Conservation (phyloP, 768 basidiomycete genomes). For the Wakefieldia striispora region DNA sequence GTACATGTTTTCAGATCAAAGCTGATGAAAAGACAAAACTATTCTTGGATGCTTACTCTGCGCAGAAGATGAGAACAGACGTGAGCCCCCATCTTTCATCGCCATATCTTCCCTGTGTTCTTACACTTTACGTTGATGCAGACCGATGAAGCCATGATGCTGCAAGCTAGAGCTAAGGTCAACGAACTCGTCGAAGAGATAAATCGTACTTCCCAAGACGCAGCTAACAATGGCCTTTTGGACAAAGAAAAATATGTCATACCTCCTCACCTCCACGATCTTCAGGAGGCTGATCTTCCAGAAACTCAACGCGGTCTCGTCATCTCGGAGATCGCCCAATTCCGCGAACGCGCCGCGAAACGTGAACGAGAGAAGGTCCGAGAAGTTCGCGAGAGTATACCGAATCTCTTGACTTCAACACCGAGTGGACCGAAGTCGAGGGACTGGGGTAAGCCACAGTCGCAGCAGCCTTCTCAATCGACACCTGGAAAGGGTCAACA, state of each 20-base stretch:
- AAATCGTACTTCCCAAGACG: conserved; percentile 68
- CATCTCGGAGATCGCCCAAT: conserved; percentile 94
- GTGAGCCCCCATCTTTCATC: conserved; percentile 44
- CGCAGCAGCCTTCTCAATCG: conserved; percentile 36
- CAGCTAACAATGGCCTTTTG: conserved; percentile 67
- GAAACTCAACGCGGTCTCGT: conserved; percentile 91
- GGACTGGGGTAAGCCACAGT: conserved; percentile 68
- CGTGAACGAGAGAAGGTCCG: conserved; percentile 85
- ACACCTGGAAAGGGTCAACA: conserved; percentile 41
- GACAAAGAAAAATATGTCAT: conserved; percentile 89
- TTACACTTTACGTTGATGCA: conserved; percentile 28
- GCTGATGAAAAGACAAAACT: conserved; percentile 93
- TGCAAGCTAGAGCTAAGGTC: conserved; percentile 63
- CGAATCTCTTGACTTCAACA: conserved; percentile 37
- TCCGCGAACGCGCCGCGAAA: conserved; percentile 91
- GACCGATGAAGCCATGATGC: conserved; percentile 67
- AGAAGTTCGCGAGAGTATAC: conserved; percentile 64
- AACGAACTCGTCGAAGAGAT: conserved; percentile 69
- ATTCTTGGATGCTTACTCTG: conserved; percentile 82
- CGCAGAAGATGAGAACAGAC: conserved; percentile 76
- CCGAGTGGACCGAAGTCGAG: conserved; percentile 76
- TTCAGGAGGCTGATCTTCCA: conserved; percentile 94
- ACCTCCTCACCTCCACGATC: conserved; percentile 94
- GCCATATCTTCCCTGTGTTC: neutral
- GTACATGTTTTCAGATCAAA: conserved; percentile 62